Conservation (phyloP, 1,284 basidiomycete genomes). For the Tausonia pullulans region DNA sequence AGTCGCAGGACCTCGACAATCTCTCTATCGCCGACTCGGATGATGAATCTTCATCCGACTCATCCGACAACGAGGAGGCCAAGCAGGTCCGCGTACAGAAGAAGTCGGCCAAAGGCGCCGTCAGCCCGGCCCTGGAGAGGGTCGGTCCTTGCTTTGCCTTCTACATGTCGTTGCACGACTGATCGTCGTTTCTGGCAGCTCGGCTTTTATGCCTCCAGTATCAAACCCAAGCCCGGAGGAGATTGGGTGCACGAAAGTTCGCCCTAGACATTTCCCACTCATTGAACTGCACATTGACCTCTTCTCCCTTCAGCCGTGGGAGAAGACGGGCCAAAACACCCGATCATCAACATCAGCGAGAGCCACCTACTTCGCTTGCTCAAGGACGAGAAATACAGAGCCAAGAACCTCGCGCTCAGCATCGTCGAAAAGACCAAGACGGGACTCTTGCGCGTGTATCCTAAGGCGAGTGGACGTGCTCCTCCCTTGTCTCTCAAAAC, state of each 20-base stretch:
- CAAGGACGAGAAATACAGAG: not conserved
- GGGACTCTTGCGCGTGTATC: constrained; percentile 1
- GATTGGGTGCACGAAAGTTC: not conserved
- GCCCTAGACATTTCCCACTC: not conserved
- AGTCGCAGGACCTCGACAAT: not conserved
- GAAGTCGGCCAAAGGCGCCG: not conserved
- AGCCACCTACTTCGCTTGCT: not conserved
- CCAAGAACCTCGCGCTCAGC: not conserved
- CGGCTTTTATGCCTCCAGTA: constrained; percentile 1
- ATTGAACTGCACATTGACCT: not conserved
- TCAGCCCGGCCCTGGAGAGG: not conserved
- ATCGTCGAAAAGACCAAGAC: not conserved
- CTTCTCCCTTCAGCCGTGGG: not conserved
- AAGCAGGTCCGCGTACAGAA: not conserved
- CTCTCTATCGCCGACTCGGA: not conserved
- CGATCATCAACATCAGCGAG: constrained; percentile 5
- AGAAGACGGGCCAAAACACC: not conserved
- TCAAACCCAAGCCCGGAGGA: constrained; percentile 3
- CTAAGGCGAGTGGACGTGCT: not conserved
- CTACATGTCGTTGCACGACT: too few species aligned
- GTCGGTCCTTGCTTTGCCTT: not conserved
- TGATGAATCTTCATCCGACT: not conserved
- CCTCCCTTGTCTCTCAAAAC: not conserved
- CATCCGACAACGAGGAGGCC: constrained; percentile 9
- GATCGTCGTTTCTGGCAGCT: too few species aligned